A percentile compares a stretch with the other conserved stretches of the same genome.
phyloP scores from a whole-genome alignment of 2,329 filamentous ascomycete species.

The Purpureocillium takamizusanense region DNA sequence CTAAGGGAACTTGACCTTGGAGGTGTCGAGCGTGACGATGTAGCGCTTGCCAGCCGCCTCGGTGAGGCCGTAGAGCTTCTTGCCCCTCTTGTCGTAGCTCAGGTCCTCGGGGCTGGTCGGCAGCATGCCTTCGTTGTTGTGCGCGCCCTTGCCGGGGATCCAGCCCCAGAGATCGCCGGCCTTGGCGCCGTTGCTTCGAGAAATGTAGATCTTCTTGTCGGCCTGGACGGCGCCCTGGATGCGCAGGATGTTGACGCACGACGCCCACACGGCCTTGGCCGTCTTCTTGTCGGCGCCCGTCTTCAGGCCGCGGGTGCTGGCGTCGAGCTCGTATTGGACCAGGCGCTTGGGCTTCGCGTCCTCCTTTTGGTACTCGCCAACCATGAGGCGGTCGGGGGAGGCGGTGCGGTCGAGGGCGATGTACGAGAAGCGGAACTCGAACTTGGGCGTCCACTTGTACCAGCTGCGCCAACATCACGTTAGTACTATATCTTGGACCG shows the following conservation, averaged over 20 bases:
- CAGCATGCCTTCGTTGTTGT: constrained; percentile 9
- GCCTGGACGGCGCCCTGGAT: constrained; percentile 23
- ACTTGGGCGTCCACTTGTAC: constrained; percentile 15
- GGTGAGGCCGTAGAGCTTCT: neutral
- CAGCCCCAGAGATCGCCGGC: constrained; percentile 22
- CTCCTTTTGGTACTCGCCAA: constrained; percentile 19
- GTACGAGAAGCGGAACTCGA: constrained; percentile 20
- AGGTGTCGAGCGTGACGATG: no score
- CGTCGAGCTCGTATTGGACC: no score
- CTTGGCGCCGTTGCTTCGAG: constrained; percentile 18
- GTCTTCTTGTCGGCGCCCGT: constrained; percentile 12
- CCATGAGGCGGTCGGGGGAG: constrained; percentile 11
- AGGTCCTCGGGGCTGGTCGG: constrained; percentile 12
- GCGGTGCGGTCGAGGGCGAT: constrained; percentile 1
- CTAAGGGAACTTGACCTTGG: no score
- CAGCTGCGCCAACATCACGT: constrained; percentile 5
- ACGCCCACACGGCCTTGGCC: constrained; percentile 18
- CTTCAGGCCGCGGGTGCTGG: neutral
- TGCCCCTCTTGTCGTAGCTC: constrained; percentile 18
- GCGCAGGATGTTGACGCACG: constrained; percentile 20
- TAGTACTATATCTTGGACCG: no score
- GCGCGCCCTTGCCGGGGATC: constrained; percentile 15
- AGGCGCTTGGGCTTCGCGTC: constrained; percentile 10
- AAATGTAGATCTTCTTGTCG: constrained; percentile 14
- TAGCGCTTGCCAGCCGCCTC: no score